Evolutionary conservation across 352 stramenopile genomes (phyloP).

Genomic region (Globisporangium cederbergense): DNA sequence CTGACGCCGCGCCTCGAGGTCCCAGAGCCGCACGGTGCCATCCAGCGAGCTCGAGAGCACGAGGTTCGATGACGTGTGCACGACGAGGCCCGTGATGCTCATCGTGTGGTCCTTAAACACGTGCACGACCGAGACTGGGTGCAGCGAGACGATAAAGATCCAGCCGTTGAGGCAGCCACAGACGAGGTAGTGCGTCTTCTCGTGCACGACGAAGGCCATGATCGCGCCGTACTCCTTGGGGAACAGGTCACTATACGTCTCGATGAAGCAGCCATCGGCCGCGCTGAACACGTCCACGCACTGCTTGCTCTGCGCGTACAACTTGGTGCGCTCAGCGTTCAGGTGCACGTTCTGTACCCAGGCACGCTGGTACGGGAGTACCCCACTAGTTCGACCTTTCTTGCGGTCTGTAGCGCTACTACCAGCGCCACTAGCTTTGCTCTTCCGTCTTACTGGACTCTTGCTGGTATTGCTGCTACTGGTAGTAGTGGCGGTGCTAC

Average conservation of each 20-base stretch:
- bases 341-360: slow-evolving; percentile 61
- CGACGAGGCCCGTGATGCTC: slow-evolving; percentile 44
- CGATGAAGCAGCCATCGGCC: slow-evolving; percentile 37
- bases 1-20: slow-evolving; percentile 58
- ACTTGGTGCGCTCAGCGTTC: slow-evolving; percentile 27
- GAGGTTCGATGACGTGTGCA: slow-evolving; percentile 47
- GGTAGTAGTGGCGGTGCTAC: background rate
- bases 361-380: slow-evolving; percentile 9
- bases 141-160: slow-evolving; percentile 54
- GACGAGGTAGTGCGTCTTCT: slow-evolving; percentile 65
- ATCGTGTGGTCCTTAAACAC: slow-evolving; percentile 72
- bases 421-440: slow-evolving; percentile 6
- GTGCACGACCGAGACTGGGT: slow-evolving; percentile 53
- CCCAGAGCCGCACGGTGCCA: slow-evolving; percentile 60
- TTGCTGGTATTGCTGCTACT: background rate
- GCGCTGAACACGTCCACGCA: slow-evolving; percentile 57
- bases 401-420: slow-evolving; percentile 3
- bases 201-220: slow-evolving; percentile 60
- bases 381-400: slow-evolving; percentile 5
- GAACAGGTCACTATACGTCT: slow-evolving; percentile 53
- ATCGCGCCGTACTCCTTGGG: slow-evolving; percentile 51
- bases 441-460: slow-evolving; percentile 10
- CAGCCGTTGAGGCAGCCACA: slow-evolving; percentile 53
- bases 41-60: slow-evolving; percentile 74
- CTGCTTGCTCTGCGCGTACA: slow-evolving; percentile 51